Conservation (phyloP, 1,284 basidiomycete genomes). For the Hemileccinum hortonii region DNA sequence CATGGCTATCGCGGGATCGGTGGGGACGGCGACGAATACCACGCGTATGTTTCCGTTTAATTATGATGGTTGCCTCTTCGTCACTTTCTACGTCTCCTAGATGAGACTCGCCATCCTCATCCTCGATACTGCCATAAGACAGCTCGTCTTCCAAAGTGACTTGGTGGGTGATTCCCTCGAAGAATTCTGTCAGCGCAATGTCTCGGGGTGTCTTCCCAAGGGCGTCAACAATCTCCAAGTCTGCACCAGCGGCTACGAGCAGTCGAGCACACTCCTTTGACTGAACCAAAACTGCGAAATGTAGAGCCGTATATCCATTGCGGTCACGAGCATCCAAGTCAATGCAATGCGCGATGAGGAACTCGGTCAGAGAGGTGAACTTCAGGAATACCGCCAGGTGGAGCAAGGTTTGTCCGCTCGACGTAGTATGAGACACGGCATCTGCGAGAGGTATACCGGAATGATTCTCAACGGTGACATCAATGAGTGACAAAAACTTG, state of each 20-base stretch:
- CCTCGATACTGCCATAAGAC: constrained; percentile 30
- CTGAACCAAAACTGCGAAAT: constrained; percentile 77
- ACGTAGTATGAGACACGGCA: constrained; percentile 64
- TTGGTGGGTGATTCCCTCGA: constrained; percentile 39
- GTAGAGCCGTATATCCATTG: constrained; percentile 89
- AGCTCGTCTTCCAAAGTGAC: constrained; percentile 36
- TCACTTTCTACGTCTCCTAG: constrained; percentile 72
- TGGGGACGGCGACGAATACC: constrained; percentile 33
- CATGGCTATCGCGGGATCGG: constrained; percentile 31
- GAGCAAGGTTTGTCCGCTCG: constrained; percentile 79
- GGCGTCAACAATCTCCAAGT: constrained; percentile 71
- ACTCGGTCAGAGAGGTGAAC: constrained; percentile 70
- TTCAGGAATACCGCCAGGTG: constrained; percentile 86
- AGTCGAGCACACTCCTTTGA: constrained; percentile 66
- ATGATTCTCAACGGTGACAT: constrained; percentile 50
- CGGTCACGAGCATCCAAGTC: constrained; percentile 84
- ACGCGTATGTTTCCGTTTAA: constrained; percentile 33
- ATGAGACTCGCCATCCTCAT: constrained; percentile 61
- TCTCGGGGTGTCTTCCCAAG: constrained; percentile 82
- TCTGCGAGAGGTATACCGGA: constrained; percentile 38
- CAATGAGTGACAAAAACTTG: constrained; percentile 75
- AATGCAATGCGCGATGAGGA: constrained; percentile 71
- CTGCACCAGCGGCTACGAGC: constrained; percentile 79
- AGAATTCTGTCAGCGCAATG: constrained; percentile 63
- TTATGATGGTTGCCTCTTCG: constrained; percentile 42